Base-by-base conservation (phyloP, 441 rosid species). In the Manihot esculenta region DNA sequence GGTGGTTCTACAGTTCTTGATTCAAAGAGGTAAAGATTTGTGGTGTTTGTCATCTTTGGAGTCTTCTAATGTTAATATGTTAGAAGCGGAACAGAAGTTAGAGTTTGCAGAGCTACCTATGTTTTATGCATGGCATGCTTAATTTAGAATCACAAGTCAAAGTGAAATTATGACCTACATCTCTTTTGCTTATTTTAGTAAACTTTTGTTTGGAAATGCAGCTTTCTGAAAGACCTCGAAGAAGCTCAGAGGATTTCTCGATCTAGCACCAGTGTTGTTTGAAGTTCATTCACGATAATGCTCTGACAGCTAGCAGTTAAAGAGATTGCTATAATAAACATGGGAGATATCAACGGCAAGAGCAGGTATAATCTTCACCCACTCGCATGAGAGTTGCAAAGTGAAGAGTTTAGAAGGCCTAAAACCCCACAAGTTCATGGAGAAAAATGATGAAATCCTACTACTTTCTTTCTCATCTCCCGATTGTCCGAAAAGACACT, bases 141-240 rank as follows among this genome's bases (percentile, higher is more conserved):
- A 35, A 55, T 18, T 23, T 27, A 59, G 56, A 18, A 26, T 57
- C 41, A 47, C 26, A 27, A 56, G 27, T 17, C 41, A 35, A 35
- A 2, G 3, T 35, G n/a, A n/a, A n/a, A n/a, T n/a, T n/a, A n/a
- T n/a, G n/a, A n/a, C n/a, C n/a, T n/a, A n/a, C n/a, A n/a, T n/a
- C n/a, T n/a, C n/a, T n/a, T n/a, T n/a, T n/a, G n/a, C n/a, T n/a
- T n/a, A n/a, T n/a, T n/a, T n/a, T n/a, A n/a, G n/a, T n/a, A n/a
- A n/a, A n/a, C n/a, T 24, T 20, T 49, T 26, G n/a, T 8, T 38
- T 0, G 24, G 26, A 66, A 71, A 64, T 71, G 78, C 88, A 94
- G 99, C 79, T 90, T 92, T 77, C 76, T 94, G 64, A 94, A 86
- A 84, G 96, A 94, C 82, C 84, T 92, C 35, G 99, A 89, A 82